Evolutionary conservation across 192 early-diverging fungal genomes (phyloP).

Genomic region (Backusella sp.): DNA sequence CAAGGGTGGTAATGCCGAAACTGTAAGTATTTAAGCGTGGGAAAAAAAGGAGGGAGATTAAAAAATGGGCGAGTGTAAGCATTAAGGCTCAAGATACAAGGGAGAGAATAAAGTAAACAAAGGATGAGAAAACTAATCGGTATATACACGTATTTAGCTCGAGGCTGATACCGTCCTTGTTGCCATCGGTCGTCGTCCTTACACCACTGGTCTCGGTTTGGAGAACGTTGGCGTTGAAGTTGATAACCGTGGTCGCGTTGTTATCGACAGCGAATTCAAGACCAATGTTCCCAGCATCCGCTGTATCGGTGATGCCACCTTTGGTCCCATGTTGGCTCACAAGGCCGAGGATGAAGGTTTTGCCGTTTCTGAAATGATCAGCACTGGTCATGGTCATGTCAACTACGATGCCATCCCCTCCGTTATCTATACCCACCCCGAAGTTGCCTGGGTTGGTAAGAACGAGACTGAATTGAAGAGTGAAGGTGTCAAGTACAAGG

Average conservation of each 20-base stretch:
- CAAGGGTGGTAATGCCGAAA: constrained; percentile 76
- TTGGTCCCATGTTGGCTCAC: constrained; percentile 98
- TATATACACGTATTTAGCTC: constrained; percentile 42
- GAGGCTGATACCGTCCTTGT: constrained; percentile 92
- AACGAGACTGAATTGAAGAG: constrained; percentile 93
- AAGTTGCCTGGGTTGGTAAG: constrained; percentile 98
- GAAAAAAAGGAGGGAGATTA: background rate
- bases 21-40: constrained; percentile 49
- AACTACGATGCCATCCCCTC: constrained; percentile 98
- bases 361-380: constrained; percentile 93
- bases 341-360: constrained; percentile 99
- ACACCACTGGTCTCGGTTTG: constrained; percentile 89
- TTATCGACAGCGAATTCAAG: constrained; percentile 81
- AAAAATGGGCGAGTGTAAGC: background rate
- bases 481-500: constrained; percentile 81
- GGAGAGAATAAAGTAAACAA: background rate
- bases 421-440: constrained; percentile 98
- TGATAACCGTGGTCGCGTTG: constrained; percentile 85
- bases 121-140: background rate
- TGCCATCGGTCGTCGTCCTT: constrained; percentile 93
- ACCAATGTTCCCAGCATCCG: constrained; percentile 87
- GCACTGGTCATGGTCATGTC: constrained; percentile 92
- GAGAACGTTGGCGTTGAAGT: constrained; percentile 89
- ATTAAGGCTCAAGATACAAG: background rate
- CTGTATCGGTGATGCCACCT: constrained; percentile 96